Evolutionary conservation across 345 rosid genomes (phyloP), one percentile per base, ranked within the genome.

Genomic region (Sonneratia alba): DNA sequence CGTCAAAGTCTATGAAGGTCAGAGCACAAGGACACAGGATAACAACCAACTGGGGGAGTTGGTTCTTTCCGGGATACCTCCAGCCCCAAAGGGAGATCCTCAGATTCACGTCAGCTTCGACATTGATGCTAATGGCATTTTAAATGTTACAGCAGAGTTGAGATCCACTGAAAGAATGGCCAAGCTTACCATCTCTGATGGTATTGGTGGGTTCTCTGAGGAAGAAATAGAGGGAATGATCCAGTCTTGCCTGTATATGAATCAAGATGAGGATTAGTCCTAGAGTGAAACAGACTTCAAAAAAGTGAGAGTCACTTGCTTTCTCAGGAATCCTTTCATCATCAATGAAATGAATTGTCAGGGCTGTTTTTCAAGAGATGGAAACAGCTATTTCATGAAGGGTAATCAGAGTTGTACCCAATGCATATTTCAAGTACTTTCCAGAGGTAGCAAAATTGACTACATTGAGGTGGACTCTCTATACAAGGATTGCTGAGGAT

Each of bases 51-150:
- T 82, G 18, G 85, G 85, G 14, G 76, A 82, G 65, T 79, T 82
- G 34, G 83, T 79, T 77, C 79, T 82, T 21, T 79, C 85, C 2
- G 79, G 83, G 63, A 82, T 82, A 67, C 81, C 83, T 7, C 85
- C 85, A 1, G 85, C 85, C 3, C 81, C 83, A 10, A 59, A 81
- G 64, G 85, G 85, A 19, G 81, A 79, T n/a, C 85, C 83, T 10
- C 85, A 82, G 34, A 82, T 82, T 59, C 80, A 75, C 0, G 79
- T 79, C 48, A 75, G 83, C 79, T 82, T 79, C 15, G 85, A 79
- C 42, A 75, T 79, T 0, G 85, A 82, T 68, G 85, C 82, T 0
- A 73, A 79, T 1, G 79, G 83, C 32, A 82, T 77, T 70, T 66
- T 82, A 69, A 79, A 77, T 0, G 83, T 82, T 8, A 75, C 81